Evolutionary conservation across 164 flowering plant species (phyloP).

Genomic region (Houttuynia cordata): DNA sequence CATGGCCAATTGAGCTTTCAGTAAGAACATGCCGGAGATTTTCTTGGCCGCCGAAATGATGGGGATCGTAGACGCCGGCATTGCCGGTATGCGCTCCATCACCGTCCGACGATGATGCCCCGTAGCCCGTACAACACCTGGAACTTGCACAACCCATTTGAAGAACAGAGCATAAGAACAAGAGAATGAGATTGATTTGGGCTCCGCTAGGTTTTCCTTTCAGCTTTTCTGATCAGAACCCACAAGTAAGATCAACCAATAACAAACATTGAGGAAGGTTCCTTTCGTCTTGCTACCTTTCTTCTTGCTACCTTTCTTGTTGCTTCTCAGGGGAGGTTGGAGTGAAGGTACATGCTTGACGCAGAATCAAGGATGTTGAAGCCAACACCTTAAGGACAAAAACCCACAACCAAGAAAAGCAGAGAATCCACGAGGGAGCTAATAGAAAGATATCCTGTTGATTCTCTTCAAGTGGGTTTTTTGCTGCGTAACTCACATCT

Average conservation of each 20-base stretch:
- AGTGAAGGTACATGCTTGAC: too few species aligned
- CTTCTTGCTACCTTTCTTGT: neutral
- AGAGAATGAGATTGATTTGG: neutral
- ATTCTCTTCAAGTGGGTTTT: neutral
- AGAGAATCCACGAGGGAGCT: neutral
- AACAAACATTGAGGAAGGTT: neutral
- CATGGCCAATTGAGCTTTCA: constrained; percentile 40
- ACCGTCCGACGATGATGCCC: constrained; percentile 25
- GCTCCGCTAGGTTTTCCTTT: too few species aligned
- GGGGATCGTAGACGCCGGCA: constrained; percentile 6
- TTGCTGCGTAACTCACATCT: constrained; percentile 1
- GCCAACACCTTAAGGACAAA: neutral
- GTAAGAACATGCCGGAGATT: constrained; percentile 21
- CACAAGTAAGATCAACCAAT: neutral
- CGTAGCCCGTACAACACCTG: constrained; percentile 51
- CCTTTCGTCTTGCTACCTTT: too few species aligned
- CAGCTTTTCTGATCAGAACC: too few species aligned
- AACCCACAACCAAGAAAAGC: neutral
- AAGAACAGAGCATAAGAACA: neutral
- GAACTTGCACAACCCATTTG: constrained; percentile 79
- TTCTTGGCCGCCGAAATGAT: constrained; percentile 1
- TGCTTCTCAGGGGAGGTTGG: neutral
- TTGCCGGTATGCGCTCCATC: constrained; percentile 18
- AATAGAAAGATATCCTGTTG: too few species aligned
- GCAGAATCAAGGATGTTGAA: too few species aligned